These are phyloP conservation scores for Chimonanthus praecox DNA, from an alignment of 164 flowering plant genomes.

Conservation along the genomic window DNA sequence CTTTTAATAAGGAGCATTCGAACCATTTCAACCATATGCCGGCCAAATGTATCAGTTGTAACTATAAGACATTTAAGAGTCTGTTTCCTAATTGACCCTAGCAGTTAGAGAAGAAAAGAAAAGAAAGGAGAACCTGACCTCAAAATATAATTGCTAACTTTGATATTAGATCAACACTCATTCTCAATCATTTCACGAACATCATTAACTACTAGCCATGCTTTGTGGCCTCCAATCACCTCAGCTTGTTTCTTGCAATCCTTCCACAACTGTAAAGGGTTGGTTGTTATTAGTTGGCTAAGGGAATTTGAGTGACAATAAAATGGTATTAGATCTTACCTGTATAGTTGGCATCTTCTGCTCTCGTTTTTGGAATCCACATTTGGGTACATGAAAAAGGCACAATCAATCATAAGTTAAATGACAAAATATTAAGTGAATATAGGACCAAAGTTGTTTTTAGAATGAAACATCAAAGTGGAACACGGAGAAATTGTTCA, in stretches of 20 bases:
- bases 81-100: not conserved
- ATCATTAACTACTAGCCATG: constrained; percentile 66
- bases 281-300: constrained; percentile 1
- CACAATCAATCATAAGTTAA: constrained; percentile 9
- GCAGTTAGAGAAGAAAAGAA: not conserved
- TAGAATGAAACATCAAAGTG: not conserved
- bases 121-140: not conserved
- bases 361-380: constrained; percentile 13
- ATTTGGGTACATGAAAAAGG: constrained; percentile 21
- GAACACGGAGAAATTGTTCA: not conserved
- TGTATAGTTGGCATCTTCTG: constrained; percentile 98
- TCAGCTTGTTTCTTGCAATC: constrained; percentile 68
- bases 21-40: too few species aligned
- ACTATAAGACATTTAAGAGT: not conserved
- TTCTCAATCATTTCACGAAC: constrained; percentile 78
- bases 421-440: not conserved
- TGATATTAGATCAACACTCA: constrained; percentile 13
- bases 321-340: constrained; percentile 27
- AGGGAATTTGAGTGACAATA: constrained; percentile 1
- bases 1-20: too few species aligned
- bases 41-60: not conserved
- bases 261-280: constrained; percentile 60
- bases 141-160: too few species aligned
- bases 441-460: not conserved
- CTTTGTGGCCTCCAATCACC: constrained; percentile 86